phyloP scores from a whole-genome alignment of 805 yeast genomes.

The Maudiozyma serrabonitensis region DNA sequence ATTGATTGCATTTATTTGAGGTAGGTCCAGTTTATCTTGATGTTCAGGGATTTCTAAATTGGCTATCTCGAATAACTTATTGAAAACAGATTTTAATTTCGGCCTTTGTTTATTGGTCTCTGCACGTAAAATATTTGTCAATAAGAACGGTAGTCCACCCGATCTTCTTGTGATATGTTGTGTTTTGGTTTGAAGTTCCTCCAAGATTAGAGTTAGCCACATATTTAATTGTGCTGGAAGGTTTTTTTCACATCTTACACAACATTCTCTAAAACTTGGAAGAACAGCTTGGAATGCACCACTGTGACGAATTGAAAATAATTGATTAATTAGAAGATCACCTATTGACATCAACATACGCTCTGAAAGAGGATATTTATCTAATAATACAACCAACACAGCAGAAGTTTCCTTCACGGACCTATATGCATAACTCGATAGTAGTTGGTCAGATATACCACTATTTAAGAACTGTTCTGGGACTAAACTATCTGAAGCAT shows the following conservation, averaged over 20 bases:
- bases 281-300: slow-evolving; percentile 88
- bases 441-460: slow-evolving; percentile 34
- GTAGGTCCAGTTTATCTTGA: slow-evolving; percentile 57
- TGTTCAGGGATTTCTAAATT: slow-evolving; percentile 35
- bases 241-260: slow-evolving; percentile 42
- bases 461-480: slow-evolving; percentile 37
- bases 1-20: slow-evolving; percentile 91
- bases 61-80: slow-evolving; percentile 46
- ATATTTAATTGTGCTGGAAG: slow-evolving; percentile 33
- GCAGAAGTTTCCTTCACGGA: slow-evolving; percentile 66
- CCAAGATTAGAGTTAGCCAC: slow-evolving; percentile 56
- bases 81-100: slow-evolving; percentile 42
- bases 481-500: slow-evolving; percentile 60
- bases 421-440: slow-evolving; percentile 71
- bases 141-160: slow-evolving; percentile 79
- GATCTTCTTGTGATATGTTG: slow-evolving; percentile 81
- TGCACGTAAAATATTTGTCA: slow-evolving; percentile 65
- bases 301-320: slow-evolving; percentile 70
- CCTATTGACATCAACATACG: slow-evolving; percentile 33
- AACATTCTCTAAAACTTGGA: slow-evolving; percentile 65
- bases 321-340: slow-evolving; percentile 49
- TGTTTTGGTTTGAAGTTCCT: slow-evolving; percentile 42
- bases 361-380: slow-evolving; percentile 19
- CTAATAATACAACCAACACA: slow-evolving; percentile 40
- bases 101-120: slow-evolving; percentile 29